phyloP scores from a whole-genome alignment of 139 green algal genomes.

The Chlorella vulgaris region DNA sequence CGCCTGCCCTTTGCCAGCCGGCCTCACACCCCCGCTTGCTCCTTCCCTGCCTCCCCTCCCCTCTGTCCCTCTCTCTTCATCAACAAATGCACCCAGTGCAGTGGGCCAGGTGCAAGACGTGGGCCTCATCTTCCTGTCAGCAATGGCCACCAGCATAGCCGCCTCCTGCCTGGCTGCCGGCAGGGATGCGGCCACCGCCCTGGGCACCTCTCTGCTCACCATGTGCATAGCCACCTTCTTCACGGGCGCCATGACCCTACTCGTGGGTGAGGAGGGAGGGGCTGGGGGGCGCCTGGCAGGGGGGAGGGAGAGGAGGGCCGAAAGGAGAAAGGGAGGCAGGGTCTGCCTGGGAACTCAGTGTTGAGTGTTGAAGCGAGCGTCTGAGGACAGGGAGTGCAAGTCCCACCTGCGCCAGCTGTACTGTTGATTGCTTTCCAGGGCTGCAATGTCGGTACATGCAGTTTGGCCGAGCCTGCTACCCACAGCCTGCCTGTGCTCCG shows the following conservation, averaged over 20 bases:
- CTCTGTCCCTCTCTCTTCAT: too few species aligned
- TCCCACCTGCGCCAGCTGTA: too few species aligned
- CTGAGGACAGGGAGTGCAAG: too few species aligned
- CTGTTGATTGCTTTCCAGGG: too few species aligned
- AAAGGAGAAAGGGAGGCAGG: too few species aligned
- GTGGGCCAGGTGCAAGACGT: conserved; percentile 40
- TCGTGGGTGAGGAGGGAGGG: conserved; percentile 9
- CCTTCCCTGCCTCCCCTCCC: not conserved
- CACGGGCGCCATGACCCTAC: conserved; percentile 48
- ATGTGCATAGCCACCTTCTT: conserved; percentile 65
- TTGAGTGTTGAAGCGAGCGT: too few species aligned
- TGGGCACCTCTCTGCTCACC: conserved; percentile 68
- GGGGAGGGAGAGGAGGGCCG: not conserved
- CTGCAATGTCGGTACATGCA: too few species aligned
- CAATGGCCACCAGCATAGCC: conserved; percentile 73
- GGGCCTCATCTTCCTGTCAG: conserved; percentile 80
- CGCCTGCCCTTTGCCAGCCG: not conserved
- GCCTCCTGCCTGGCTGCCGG: conserved; percentile 26
- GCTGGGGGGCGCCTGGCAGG: not conserved
- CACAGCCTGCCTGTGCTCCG: too few species aligned
- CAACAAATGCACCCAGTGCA: not conserved
- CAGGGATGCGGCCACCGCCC: conserved; percentile 39
- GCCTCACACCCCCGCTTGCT: too few species aligned
- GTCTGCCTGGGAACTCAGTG: too few species aligned
- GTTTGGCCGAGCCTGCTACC: too few species aligned